Base-by-base conservation (phyloP, 768 basidiomycete species). In the Leccinum disarticulatum region DNA sequence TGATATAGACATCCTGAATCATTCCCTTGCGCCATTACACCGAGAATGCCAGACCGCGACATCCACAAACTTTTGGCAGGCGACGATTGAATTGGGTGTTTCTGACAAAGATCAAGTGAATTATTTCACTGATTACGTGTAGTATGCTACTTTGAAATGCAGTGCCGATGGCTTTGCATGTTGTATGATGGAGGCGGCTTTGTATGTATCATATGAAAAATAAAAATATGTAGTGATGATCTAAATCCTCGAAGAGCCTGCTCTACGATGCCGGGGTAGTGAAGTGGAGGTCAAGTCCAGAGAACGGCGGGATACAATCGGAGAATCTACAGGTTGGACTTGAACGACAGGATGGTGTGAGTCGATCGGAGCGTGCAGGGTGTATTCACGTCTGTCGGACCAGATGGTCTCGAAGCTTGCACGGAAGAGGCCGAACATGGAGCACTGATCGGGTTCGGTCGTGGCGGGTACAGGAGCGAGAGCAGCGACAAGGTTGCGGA, bases 391-490 rank as follows among this genome's bases (percentile, higher is more conserved):
- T 50, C 48, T 58, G 19, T 70, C 69, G 48, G 28, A 51, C 69
- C 69, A 70, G 6, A 68, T 52, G 3, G 58, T 59, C 53, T 60
- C 62, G 30, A 69, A 62, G 8, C 53, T 61, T 11, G 69, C 59
- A 3, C 64, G 65, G 41, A 70, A 60, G 41, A 67, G 62, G 56
- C 66, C 54, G 43, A 68, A 54, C 27, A 68, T 19, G 19, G 67
- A 64, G 36, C 13, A 52, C 7, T 57, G 60, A 10, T 63, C 56
- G 22, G 11, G 22, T 51, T 70, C 66, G 2, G 60, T 61, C 25
- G 66, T 68, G 3, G 68, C 66, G 9, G 68, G 68, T 43, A 69
- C 48, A 28, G 66, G 68, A 6, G 63, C 22, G 54, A 70, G 68
- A 36, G 63, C 33, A 11, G 68, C 58, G 58, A 59, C 58, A 38